Conservation (phyloP, 2,329 filamentous ascomycete species). For the Venturia pyrina region DNA sequence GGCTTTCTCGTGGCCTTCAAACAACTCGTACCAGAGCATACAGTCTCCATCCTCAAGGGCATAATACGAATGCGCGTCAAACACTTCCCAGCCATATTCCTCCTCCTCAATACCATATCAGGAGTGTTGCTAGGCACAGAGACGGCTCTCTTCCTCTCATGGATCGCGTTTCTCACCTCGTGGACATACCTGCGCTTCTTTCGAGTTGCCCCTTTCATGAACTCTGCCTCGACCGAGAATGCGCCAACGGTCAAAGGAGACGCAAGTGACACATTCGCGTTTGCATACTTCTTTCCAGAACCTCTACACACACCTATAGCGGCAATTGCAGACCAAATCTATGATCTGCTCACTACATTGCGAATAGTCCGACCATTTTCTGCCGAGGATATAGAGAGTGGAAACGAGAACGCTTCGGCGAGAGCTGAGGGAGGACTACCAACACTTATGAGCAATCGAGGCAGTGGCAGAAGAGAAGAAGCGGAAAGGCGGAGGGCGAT, state of each 20-base stretch:
- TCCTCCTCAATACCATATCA: constrained; percentile 58
- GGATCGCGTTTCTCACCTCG: constrained; percentile 74
- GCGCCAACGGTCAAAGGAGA: constrained; percentile 60
- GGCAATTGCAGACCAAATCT: constrained; percentile 33
- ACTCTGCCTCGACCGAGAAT: constrained; percentile 38
- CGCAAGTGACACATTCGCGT: constrained; percentile 90
- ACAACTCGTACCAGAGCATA: constrained; percentile 94
- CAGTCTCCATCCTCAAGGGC: constrained; percentile 84
- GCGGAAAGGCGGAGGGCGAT: constrained; percentile 82
- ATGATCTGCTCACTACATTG: constrained; percentile 62
- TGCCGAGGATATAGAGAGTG: constrained; percentile 64
- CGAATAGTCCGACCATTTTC: constrained; percentile 80
- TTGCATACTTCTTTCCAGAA: constrained; percentile 90
- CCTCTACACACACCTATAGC: constrained; percentile 59
- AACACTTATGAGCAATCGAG: constrained; percentile 43
- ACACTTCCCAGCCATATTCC: constrained; percentile 68
- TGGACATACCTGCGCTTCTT: constrained; percentile 98
- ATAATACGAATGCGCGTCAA: constrained; percentile 81
- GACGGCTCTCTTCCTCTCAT: constrained; percentile 68
- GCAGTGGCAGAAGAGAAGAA: constrained; percentile 60
- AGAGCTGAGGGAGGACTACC: constrained; percentile 52
- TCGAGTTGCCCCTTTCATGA: constrained; percentile 56
- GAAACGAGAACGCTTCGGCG: constrained; percentile 59
- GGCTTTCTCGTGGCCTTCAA: constrained; percentile 95
- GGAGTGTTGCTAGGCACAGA: constrained; percentile 56